Evolutionary conservation across 371 early-diverging fungal genomes (phyloP), one percentile per base, ranked within the genome.

Genomic region (Nosema muscidifuracis): DNA sequence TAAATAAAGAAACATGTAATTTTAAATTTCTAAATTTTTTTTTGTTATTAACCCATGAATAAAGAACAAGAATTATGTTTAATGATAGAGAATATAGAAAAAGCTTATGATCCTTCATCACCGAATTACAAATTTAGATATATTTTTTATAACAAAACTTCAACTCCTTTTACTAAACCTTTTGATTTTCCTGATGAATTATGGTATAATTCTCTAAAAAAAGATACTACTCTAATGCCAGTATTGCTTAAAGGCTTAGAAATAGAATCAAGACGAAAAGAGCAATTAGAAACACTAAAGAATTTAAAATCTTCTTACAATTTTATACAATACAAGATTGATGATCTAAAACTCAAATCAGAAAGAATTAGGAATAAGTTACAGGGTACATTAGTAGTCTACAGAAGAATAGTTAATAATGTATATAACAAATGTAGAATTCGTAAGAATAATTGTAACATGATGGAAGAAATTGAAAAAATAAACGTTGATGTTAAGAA

Each of bases 101-200:
- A 71, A 26, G 42, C 64, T 22, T 83, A 83, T 67, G 61, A 77
- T 50, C 70, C 77, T 13, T 33, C 33, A 12, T 77, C 76, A 9
- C 76, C 68, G 1, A 26, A 55, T 31, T 83, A 81, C 38, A 83
- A 83, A 65, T 83, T 83, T 67, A 76, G 47, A n/a, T 77, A 81
- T 67, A 65, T 67, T 1, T 83, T 83, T 43, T 81, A 81, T 47
- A 80, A 83, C 64, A 58, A 80, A 60, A 44, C 65, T 30, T 67
- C 79, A 28, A n/a, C 34, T n/a, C 66, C 71, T 13, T 60, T 71
- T 47, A 22, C 22, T 0, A 53, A 60, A 7, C 76, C 79, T 15
- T 2, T 58, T 9, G 68, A 71, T 50, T 71, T 78, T 63, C 66
- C 74, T n/a, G 66, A 65, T n/a, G 65, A 69, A 10, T 50, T 73